phyloP scores from a whole-genome alignment of 352 stramenopile species.

The Phytophthora vignae region DNA sequence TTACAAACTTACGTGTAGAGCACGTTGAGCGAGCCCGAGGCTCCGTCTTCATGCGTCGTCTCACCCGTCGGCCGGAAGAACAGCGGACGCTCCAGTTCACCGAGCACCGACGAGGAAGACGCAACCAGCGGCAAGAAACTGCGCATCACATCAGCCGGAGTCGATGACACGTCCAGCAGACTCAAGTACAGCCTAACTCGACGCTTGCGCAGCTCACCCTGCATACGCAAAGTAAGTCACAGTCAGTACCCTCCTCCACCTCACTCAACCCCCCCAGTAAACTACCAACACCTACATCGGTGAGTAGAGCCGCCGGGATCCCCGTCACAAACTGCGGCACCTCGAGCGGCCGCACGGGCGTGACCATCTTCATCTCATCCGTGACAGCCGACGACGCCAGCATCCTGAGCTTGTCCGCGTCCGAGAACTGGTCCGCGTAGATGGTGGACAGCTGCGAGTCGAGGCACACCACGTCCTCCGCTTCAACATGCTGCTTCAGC shows the following conservation, averaged over 20 bases:
- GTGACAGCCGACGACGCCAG: constrained; percentile 49
- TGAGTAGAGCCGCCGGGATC: constrained; percentile 63
- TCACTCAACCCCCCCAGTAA: not conserved
- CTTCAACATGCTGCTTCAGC: constrained; percentile 49
- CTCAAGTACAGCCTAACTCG: constrained; percentile 65
- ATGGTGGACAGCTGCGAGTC: constrained; percentile 67
- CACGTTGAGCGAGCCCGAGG: constrained; percentile 36
- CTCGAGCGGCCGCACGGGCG: constrained; percentile 54
- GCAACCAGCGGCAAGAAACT: constrained; percentile 55
- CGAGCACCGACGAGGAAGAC: constrained; percentile 32
- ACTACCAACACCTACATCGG: constrained; percentile 43
- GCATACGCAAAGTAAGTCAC: too few species aligned
- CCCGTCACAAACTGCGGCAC: constrained; percentile 66
- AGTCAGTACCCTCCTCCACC: not conserved
- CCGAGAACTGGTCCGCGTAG: constrained; percentile 50
- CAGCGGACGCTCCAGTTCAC: constrained; percentile 49
- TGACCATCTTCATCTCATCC: constrained; percentile 36
- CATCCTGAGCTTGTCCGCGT: constrained; percentile 51
- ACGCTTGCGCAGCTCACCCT: constrained; percentile 60
- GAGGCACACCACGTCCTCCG: constrained; percentile 61
- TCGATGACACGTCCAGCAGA: constrained; percentile 53
- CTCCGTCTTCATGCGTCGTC: constrained; percentile 3
- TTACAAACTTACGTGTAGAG: constrained; percentile 63
- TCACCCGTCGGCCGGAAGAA: constrained; percentile 34
- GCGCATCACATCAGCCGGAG: constrained; percentile 49